Evolutionary conservation across 179 eudicot species (phyloP), one percentile per base, ranked within the genome.

Genomic region (Sideroxylon spinosum): DNA sequence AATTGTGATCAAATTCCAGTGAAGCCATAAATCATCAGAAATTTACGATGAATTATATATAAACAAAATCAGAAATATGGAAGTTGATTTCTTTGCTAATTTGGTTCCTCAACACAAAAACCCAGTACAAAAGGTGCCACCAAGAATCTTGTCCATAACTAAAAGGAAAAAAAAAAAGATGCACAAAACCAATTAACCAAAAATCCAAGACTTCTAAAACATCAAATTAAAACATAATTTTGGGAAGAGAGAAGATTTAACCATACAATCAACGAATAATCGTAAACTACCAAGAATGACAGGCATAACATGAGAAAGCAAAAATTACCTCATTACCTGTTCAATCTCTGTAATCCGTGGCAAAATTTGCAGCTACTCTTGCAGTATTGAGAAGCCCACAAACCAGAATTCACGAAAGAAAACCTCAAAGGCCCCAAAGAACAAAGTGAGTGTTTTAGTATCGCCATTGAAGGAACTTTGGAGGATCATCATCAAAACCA

Each of bases 391-490:
- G 44, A 37, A 37, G 44, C 44, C 44, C 44, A 3, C 44, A 37
- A 37, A 37, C 44, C 44, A 37, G 44, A 37, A 37, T 37, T 37
- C 44, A 37, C 23, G 8, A 14, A 11, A 52, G 37, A 10, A 37
- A 48, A 74, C 5, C 44, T 25, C 62, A 29, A 69, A 46, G 46
- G 46, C 25, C 46, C 11, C 52, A 26, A 23, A 53, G 23, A 23
- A 76, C 23, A 65, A 72, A 29, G 46, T 66, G 73, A 57, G 64
- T 72, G 14, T 32, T 37, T 74, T 63, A 37, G 64, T 8, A 29
- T 49, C 55, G 62, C 76, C 82, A 76, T 73, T 76, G 25, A 52
- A 64, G 17, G 62, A 70, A 13, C 68, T 74, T 70, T 44, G 16
- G 32, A 62, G n/a, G 37, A 66, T 64, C 68, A 67, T 22, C 26